These are phyloP conservation scores for Plasmodium billcollinsi DNA, from an alignment of 169 alveolate genomes.

Conservation along the genomic window DNA sequence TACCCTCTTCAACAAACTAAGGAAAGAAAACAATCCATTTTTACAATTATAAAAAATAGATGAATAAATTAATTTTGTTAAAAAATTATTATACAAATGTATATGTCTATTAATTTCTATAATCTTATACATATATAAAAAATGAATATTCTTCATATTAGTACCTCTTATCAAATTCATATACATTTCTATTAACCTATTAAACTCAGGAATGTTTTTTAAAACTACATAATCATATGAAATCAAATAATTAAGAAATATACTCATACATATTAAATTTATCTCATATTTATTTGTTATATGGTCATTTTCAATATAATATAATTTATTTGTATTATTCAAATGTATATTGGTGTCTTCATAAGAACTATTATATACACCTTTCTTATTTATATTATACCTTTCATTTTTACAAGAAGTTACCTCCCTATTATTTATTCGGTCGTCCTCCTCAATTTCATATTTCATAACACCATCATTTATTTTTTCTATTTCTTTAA, in stretches of 20 bases:
- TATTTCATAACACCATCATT: too few species aligned
- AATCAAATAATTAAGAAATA: conserved; percentile 18
- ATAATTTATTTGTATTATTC: too few species aligned
- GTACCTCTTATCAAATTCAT: conserved; percentile 25
- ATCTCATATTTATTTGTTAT: not conserved
- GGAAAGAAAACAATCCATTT: not conserved
- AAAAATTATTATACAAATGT: conserved; percentile 32
- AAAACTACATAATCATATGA: conserved; percentile 29
- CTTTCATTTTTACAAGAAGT: too few species aligned
- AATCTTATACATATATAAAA: conserved; percentile 48
- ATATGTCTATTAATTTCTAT: conserved; percentile 11
- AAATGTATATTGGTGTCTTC: too few species aligned
- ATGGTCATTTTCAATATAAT: not conserved
- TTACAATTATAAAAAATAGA: conserved; percentile 45
- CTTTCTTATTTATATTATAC: too few species aligned
- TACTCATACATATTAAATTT: conserved; percentile 6
- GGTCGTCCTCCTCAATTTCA: too few species aligned
- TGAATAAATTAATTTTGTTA: conserved; percentile 21
- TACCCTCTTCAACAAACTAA: not conserved
- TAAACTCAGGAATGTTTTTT: conserved; percentile 9
- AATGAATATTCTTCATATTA: conserved; percentile 27
- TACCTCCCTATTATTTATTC: too few species aligned
- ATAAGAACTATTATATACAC: too few species aligned
- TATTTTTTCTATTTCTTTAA: too few species aligned
- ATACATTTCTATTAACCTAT: conserved; percentile 24